Evolutionary conservation across 352 stramenopile species (phyloP).

Genomic region (Pythium grandisporangium): DNA sequence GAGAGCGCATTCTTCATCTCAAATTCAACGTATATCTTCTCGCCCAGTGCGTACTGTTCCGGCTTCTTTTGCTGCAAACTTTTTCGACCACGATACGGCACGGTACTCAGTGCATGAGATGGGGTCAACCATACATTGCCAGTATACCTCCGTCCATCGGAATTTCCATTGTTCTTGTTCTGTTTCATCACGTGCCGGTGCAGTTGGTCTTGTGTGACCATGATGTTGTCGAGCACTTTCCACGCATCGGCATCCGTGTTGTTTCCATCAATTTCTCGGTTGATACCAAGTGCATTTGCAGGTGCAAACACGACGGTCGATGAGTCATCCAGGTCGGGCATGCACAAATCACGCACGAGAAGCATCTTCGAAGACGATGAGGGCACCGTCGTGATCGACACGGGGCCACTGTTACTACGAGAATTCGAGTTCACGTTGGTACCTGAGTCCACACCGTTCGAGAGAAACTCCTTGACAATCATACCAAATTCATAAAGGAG

Average conservation of each 20-base stretch:
- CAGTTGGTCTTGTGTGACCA: slow-evolving; percentile 55
- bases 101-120: slow-evolving; percentile 34
- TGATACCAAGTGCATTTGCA: slow-evolving; percentile 58
- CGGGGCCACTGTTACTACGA: slow-evolving; percentile 18
- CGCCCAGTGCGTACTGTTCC: slow-evolving; percentile 54
- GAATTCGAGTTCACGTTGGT: slow-evolving; percentile 6
- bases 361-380: slow-evolving; percentile 28
- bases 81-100: slow-evolving; percentile 47
- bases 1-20: slow-evolving; percentile 83
- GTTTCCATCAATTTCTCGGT: slow-evolving; percentile 66
- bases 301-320: slow-evolving; percentile 77
- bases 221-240: slow-evolving; percentile 40
- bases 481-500: slow-evolving; percentile 78
- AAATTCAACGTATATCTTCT: slow-evolving; percentile 83
- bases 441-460: slow-evolving; percentile 17
- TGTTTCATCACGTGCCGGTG: slow-evolving; percentile 36
- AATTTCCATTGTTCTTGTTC: not conserved
- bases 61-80: slow-evolving; percentile 25
- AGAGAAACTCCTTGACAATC: slow-evolving; percentile 75
- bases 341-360: slow-evolving; percentile 59
- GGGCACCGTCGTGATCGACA: slow-evolving; percentile 12
- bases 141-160: not conserved
- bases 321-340: slow-evolving; percentile 77
- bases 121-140: slow-evolving; percentile 35
- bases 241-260: slow-evolving; percentile 36